Percentiles rank a stretch among this genome's conserved stretches.
phyloP scores from a whole-genome alignment of 148 eudicot genomes.

The Chenopodium quinoa region DNA sequence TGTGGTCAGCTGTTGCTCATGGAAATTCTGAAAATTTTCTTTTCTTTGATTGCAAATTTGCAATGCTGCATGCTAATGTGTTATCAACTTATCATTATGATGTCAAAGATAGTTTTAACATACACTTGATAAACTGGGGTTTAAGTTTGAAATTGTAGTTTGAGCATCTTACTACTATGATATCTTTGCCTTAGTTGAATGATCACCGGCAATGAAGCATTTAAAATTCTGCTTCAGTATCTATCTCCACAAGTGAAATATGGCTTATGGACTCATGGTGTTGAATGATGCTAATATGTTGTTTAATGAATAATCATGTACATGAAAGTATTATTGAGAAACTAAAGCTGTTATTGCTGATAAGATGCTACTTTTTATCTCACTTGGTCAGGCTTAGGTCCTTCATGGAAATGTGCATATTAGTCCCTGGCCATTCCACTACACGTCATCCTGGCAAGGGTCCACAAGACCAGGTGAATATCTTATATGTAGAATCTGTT shows the following conservation, averaged over 20 bases:
- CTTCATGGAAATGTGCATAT: constrained; percentile 95
- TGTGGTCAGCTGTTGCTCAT: constrained; percentile 5
- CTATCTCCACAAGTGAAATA: not conserved
- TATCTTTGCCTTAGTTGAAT: not conserved
- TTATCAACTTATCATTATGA: not conserved
- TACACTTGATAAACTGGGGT: not conserved
- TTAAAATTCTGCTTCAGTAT: not conserved
- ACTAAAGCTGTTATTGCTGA: constrained; percentile 1
- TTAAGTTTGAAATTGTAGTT: not conserved
- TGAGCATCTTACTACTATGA: constrained; percentile 5
- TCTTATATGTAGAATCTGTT: not conserved
- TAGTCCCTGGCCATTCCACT: constrained; percentile 64
- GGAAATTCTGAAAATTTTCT: not conserved
- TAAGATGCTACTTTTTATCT: not conserved
- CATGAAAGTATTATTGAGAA: not conserved
- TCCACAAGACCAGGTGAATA: constrained; percentile 46
- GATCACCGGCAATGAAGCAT: not conserved
- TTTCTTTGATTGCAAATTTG: not conserved
- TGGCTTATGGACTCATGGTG: not conserved
- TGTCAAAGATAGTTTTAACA: not conserved
- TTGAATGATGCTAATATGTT: not conserved
- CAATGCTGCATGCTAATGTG: not conserved
- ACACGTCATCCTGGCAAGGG: constrained; percentile 44
- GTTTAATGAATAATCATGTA: not conserved
- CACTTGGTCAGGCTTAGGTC: constrained; percentile 73